These are phyloP conservation scores for Chaetomidium leptoderma DNA, from an alignment of 495 filamentous ascomycete species.

Conservation along the genomic window DNA sequence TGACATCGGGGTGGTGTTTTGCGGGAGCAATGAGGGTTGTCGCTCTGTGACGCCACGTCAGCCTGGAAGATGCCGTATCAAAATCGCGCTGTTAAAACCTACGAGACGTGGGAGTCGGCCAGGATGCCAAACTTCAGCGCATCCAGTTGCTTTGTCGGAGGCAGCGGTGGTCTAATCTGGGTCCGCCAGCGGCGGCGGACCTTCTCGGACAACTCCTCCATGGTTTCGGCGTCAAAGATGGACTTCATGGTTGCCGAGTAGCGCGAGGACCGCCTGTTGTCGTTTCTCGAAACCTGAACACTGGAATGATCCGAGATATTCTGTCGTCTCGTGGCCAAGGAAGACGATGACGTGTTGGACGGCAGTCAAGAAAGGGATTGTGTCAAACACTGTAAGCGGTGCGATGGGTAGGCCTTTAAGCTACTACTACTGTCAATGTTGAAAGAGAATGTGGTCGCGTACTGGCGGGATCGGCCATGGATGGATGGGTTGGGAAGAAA, in stretches of 20 bases:
- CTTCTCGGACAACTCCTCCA: not conserved
- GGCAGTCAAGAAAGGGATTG: too few species aligned
- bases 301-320: too few species aligned
- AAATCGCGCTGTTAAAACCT: conserved; percentile 8
- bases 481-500: too few species aligned
- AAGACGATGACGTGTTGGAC: too few species aligned
- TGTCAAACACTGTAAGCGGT: not conserved
- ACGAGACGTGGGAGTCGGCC: conserved; percentile 49
- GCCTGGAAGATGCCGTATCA: not conserved
- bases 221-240: not conserved
- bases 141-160: conserved; percentile 29
- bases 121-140: conserved; percentile 46
- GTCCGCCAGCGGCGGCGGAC: not conserved
- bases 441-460: not conserved
- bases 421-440: not conserved
- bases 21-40: conserved; percentile 54
- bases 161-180: not conserved
- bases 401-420: not conserved
- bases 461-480: too few species aligned
- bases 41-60: conserved; percentile 37
- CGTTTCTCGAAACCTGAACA: not conserved
- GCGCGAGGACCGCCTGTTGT: not conserved
- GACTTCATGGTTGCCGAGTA: not conserved
- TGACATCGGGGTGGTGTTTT: conserved; percentile 54
- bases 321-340: too few species aligned